Percentiles rank a stretch among this genome's conserved stretches.
phyloP scores from a whole-genome alignment of 805 yeast species.

The Teunomyces barrocoloradensis region DNA sequence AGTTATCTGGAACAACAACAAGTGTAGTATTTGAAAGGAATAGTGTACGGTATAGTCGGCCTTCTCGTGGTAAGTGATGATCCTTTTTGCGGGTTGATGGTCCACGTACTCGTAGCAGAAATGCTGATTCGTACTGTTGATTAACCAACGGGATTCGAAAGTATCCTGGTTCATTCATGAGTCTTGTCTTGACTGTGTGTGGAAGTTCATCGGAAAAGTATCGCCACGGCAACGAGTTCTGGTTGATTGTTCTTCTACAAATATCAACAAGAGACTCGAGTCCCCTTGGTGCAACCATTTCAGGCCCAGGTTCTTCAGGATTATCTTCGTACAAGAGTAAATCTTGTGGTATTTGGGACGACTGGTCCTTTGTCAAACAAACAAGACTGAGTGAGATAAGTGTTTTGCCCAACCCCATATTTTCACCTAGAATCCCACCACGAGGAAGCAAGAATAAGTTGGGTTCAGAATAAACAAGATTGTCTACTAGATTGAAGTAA shows the following conservation, averaged over 20 bases:
- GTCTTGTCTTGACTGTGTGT: conserved; percentile 29
- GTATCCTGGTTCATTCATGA: conserved; percentile 43
- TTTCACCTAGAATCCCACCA: conserved; percentile 65
- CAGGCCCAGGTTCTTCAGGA: neutral
- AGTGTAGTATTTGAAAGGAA: conserved; percentile 53
- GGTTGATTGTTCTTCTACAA: conserved; percentile 43
- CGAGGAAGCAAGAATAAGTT: conserved; percentile 46
- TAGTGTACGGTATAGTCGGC: conserved; percentile 25
- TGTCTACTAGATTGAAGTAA: conserved; percentile 35
- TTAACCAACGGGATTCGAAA: conserved; percentile 34
- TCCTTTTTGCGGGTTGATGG: conserved; percentile 14
- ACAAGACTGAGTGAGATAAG: conserved; percentile 57
- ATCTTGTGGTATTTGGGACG: conserved; percentile 43
- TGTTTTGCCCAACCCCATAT: conserved; percentile 69
- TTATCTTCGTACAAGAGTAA: conserved; percentile 14
- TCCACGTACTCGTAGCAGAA: conserved; percentile 18
- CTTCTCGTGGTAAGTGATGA: conserved; percentile 15
- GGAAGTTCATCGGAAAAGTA: conserved; percentile 46
- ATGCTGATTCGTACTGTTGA: conserved; percentile 18
- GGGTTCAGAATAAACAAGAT: conserved; percentile 34
- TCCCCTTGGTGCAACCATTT: neutral
- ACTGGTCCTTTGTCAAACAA: conserved; percentile 52
- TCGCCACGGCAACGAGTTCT: conserved; percentile 60
- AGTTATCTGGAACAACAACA: conserved; percentile 63
- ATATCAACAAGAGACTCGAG: conserved; percentile 27